These are phyloP conservation scores for Pisolithus albus DNA, from an alignment of 768 basidiomycete genomes.

Conservation along the genomic window DNA sequence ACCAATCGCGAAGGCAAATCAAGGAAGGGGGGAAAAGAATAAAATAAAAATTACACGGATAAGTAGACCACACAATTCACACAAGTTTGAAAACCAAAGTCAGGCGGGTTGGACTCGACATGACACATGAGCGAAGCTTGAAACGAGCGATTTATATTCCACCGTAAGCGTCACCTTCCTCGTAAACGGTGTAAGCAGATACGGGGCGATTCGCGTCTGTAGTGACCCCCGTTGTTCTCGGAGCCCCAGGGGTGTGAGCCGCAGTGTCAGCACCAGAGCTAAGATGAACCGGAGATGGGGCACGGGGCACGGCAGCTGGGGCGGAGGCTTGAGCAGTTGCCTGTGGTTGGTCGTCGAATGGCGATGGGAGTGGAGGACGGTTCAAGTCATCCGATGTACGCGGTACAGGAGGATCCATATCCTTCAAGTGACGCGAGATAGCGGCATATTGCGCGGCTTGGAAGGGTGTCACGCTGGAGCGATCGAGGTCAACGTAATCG, in stretches of 20 bases:
- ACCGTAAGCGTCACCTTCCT: slow-evolving; percentile 62
- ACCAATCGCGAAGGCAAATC: neutral
- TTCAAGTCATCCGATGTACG: slow-evolving; percentile 16
- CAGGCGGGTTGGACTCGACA: neutral
- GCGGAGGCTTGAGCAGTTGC: neutral
- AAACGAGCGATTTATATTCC: slow-evolving; percentile 41
- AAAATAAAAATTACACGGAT: slow-evolving; percentile 18
- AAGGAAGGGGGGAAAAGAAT: slow-evolving; percentile 7
- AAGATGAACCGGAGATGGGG: slow-evolving; percentile 31
- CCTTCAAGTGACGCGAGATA: slow-evolving; percentile 52
- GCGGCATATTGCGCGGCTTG: slow-evolving; percentile 72
- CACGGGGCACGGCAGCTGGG: slow-evolving; percentile 16
- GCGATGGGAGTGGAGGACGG: slow-evolving; percentile 20
- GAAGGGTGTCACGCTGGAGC: slow-evolving; percentile 68
- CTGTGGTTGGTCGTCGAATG: slow-evolving; percentile 20
- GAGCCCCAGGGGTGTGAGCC: slow-evolving; percentile 8
- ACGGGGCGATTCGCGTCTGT: slow-evolving; percentile 33
- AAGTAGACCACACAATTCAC: slow-evolving; percentile 18
- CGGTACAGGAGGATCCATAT: slow-evolving; percentile 17
- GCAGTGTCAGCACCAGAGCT: slow-evolving; percentile 2
- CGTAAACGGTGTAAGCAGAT: slow-evolving; percentile 48
- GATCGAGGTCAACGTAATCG: slow-evolving; percentile 53
- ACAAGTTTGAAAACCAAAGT: slow-evolving; percentile 6
- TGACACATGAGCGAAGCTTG: slow-evolving; percentile 1
- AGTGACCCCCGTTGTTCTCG: slow-evolving; percentile 7